Base-by-base conservation (phyloP, 2,329 filamentous ascomycete genomes). In the Anthostomella pinea region DNA sequence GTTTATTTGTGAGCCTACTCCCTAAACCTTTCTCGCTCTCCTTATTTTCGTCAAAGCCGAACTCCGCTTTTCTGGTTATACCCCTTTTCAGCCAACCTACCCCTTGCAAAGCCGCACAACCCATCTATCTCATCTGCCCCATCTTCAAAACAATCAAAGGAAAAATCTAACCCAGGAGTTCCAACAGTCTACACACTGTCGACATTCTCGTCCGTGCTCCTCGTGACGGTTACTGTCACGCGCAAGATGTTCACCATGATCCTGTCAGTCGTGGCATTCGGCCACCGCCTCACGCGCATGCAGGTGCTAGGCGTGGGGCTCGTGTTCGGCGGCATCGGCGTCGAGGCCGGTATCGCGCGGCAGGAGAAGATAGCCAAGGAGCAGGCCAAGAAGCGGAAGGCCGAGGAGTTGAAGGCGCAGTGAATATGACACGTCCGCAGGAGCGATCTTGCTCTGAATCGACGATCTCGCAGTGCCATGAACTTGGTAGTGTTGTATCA, bases 231-330 rank as follows among this genome's bases (percentile, higher is more conserved):
- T 3, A 98, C 89, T 2, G 93, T 98, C 29, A 98, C 93, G 29
- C 78, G 93, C 58, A 98, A 98, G 71, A 98, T 98, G 93, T 78
- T 97, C 62, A 97, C 91, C 50, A 98, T 98, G 93, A 87, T 97
- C 41, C 74, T 97, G 33, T 95, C 88, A 35, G 93, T 98, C 18
- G 72, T 97, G 43, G 89, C 88, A 67, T 98, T 97, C 61, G 93
- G 93, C 18, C 93, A 98, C 64, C 79, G 77, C 46, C 75, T 98
- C 31, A 85, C 79, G 18, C 67, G 71, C n/a, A 94, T 91, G 75
- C 93, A 98, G 68, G 95, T 90, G 87, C 69, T 94, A 6, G 93
- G 93, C 46, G 90, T 98, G 20, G 83, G 78, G 0, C 71, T 98
- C 40, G 93, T 98, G 7, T 98, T 98, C 69, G 89, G 90, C 17